Percentiles rank a stretch among this genome's conserved stretches.
Evolutionary conservation across 148 eudicot species (phyloP).

Genomic region (Nepenthes gracilis): DNA sequence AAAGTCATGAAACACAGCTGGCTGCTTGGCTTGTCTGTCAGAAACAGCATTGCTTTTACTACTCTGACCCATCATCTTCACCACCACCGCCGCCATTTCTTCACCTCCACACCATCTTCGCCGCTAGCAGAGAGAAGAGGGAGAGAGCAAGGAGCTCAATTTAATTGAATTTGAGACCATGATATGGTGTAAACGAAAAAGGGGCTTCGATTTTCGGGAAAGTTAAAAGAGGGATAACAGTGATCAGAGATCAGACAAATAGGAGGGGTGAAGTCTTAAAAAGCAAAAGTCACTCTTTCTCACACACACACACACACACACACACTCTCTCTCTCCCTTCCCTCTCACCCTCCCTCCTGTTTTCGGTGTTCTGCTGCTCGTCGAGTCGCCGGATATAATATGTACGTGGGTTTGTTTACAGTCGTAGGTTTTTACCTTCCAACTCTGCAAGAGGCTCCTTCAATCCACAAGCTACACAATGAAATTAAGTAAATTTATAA

Average conservation of each 20-base stretch:
- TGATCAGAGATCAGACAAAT: background rate
- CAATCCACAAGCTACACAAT: too few species aligned
- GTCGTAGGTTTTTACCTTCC: too few species aligned
- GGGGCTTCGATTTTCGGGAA: conserved; percentile 27
- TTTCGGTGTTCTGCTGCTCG: background rate
- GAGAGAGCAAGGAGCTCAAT: background rate
- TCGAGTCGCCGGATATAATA: too few species aligned
- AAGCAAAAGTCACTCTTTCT: conserved; percentile 26
- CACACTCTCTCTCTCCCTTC: too few species aligned
- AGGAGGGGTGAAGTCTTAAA: conserved; percentile 23
- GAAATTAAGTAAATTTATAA: too few species aligned
- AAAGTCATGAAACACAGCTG: conserved; percentile 52
- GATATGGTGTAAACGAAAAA: conserved; percentile 6
- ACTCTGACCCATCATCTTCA: conserved; percentile 18
- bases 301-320: too few species aligned
- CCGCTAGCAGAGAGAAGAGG: conserved; percentile 2
- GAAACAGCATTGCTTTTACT: conserved; percentile 9
- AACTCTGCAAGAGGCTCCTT: too few species aligned
- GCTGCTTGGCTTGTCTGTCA: conserved; percentile 7
- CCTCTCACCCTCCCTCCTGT: background rate
- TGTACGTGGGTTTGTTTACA: too few species aligned
- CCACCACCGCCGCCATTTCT: conserved; percentile 18
- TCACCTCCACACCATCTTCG: conserved; percentile 12
- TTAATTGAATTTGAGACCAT: background rate
- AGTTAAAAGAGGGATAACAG: conserved; percentile 5